Evolutionary conservation across 2,329 filamentous ascomycete genomes (phyloP).

Genomic region (Sporothrix dimorphospora): DNA sequence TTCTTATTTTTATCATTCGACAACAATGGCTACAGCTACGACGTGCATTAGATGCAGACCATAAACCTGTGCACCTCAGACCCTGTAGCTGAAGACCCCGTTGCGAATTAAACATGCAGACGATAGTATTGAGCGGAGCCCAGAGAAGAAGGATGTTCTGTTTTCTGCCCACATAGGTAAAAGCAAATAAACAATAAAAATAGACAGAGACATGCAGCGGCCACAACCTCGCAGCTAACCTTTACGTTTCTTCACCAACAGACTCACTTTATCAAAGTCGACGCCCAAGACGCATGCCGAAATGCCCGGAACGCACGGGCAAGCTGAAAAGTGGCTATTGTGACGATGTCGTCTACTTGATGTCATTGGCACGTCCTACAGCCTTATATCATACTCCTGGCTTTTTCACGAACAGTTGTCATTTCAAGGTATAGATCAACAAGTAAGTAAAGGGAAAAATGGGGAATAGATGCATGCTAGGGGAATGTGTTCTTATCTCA

Average conservation of each 20-base stretch:
- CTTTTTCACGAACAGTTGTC: background rate
- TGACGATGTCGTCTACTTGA: too few relatives aligned
- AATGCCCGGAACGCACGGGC: background rate
- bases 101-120: background rate
- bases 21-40: background rate
- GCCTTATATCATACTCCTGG: background rate
- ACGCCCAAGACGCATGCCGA: background rate
- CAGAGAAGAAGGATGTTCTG: too few relatives aligned
- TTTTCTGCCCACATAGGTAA: too few relatives aligned
- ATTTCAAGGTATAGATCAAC: background rate
- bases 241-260: background rate
- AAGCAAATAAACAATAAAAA: background rate
- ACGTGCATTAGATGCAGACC: background rate
- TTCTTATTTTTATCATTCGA: background rate
- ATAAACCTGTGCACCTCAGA: background rate
- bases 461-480: constrained; percentile 8
- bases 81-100: background rate
- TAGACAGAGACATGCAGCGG: background rate
- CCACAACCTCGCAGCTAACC: background rate
- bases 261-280: background rate
- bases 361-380: background rate
- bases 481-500: background rate
- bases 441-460: background rate
- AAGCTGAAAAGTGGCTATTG: background rate
- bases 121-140: background rate